Evolutionary conservation across 179 eudicot species (phyloP).

Genomic region (Pouteria campechiana): DNA sequence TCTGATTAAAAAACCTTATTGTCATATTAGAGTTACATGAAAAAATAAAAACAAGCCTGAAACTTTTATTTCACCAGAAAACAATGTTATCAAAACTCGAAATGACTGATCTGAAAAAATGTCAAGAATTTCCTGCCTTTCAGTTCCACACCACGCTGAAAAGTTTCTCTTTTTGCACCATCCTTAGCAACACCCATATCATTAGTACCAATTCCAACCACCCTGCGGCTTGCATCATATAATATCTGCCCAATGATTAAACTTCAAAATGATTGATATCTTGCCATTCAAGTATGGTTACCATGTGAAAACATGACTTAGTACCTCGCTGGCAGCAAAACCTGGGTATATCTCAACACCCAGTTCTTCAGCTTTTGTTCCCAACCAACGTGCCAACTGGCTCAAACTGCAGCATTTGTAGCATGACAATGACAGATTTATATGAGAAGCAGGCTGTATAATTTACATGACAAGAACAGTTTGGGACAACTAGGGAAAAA

Average conservation of each 20-base stretch:
- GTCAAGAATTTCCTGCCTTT: too few species aligned
- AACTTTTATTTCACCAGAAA: too few species aligned
- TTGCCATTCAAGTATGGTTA: neutral
- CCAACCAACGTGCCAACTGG: constrained; percentile 89
- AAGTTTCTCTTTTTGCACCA: constrained; percentile 67
- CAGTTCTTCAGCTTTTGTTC: constrained; percentile 85
- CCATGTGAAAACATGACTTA: neutral
- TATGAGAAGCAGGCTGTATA: too few species aligned
- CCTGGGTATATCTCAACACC: constrained; percentile 98
- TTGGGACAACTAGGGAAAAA: too few species aligned
- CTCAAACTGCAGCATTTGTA: constrained; percentile 83
- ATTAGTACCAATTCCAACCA: constrained; percentile 87
- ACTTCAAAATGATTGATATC: neutral
- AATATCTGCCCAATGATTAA: constrained; percentile 37
- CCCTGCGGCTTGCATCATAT: constrained; percentile 51
- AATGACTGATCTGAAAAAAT: neutral
- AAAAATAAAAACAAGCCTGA: too few species aligned
- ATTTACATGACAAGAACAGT: too few species aligned
- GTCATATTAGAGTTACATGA: too few species aligned
- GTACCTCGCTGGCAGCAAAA: constrained; percentile 98
- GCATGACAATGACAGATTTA: too few species aligned
- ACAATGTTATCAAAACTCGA: too few species aligned
- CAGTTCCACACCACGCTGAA: constrained; percentile 92
- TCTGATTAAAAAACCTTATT: too few species aligned
- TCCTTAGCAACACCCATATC: constrained; percentile 92